These are phyloP conservation scores for Hevea brasiliensis DNA, from an alignment of 345 rosid genomes.

Conservation along the genomic window DNA sequence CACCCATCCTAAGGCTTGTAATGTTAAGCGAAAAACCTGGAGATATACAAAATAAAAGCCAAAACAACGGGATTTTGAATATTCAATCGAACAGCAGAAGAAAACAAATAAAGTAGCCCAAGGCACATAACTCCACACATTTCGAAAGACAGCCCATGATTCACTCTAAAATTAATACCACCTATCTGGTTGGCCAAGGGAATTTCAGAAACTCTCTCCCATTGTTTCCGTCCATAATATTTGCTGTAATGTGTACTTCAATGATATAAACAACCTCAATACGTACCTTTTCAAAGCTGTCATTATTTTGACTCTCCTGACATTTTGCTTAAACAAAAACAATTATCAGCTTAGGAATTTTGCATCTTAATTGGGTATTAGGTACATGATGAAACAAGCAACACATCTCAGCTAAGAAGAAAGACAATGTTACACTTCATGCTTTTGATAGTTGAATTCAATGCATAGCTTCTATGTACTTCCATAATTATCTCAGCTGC, in stretches of 20 bases:
- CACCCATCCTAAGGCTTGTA: too few relatives aligned
- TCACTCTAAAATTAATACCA: too few relatives aligned
- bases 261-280: slow-evolving; percentile 62
- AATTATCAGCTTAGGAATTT: neutral
- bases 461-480: neutral
- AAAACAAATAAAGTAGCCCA: too few relatives aligned
- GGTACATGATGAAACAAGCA: neutral
- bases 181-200: too few relatives aligned
- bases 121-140: too few relatives aligned
- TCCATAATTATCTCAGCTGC: neutral
- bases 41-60: too few relatives aligned
- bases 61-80: too few relatives aligned
- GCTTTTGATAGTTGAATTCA: neutral
- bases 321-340: neutral
- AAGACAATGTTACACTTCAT: neutral
- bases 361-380: too few relatives aligned
- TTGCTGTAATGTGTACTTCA: slow-evolving; percentile 76
- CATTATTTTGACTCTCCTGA: slow-evolving; percentile 36
- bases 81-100: too few relatives aligned
- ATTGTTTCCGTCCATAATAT: slow-evolving; percentile 79
- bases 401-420: neutral
- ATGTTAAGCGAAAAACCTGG: too few relatives aligned
- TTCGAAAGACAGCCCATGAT: too few relatives aligned
- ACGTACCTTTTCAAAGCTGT: slow-evolving; percentile 65
- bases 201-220: too few relatives aligned